phyloP scores from a whole-genome alignment of 306 rosid species.

The Albizia julibrissin region DNA sequence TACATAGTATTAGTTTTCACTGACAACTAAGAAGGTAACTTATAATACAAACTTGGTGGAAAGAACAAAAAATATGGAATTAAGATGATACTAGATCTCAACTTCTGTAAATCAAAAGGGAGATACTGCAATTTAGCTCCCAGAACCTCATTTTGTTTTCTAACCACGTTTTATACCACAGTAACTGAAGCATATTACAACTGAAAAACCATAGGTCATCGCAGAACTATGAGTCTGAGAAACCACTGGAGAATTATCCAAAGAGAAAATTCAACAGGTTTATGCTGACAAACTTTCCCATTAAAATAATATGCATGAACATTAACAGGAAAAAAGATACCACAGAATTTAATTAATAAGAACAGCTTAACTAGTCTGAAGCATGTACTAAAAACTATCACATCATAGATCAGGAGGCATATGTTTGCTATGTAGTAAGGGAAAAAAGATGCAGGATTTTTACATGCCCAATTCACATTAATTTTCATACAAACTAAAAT shows the following conservation, averaged over 20 bases:
- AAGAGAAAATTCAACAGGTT: neutral
- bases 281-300: neutral
- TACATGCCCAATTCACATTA: neutral
- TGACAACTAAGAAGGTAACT: slow-evolving; percentile 7
- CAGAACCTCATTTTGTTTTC: slow-evolving; percentile 11
- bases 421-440: neutral
- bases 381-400: neutral
- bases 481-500: neutral
- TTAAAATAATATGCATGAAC: neutral
- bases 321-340: neutral
- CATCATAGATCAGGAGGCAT: neutral
- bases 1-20: slow-evolving; percentile 6
- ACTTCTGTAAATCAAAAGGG: neutral
- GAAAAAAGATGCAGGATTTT: neutral
- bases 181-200: neutral
- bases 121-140: neutral
- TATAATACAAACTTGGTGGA: slow-evolving; percentile 6
- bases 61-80: neutral
- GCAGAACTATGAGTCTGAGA: too few species aligned
- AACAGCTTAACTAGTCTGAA: neutral
- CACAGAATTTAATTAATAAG: neutral
- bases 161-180: slow-evolving; percentile 17
- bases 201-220: slow-evolving; percentile 7
- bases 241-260: neutral
- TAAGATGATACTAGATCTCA: slow-evolving; percentile 7